Evolutionary conservation across 1,284 basidiomycete genomes (phyloP), one percentile per base, ranked within the genome.

Genomic region (Naganishia cerealis): DNA sequence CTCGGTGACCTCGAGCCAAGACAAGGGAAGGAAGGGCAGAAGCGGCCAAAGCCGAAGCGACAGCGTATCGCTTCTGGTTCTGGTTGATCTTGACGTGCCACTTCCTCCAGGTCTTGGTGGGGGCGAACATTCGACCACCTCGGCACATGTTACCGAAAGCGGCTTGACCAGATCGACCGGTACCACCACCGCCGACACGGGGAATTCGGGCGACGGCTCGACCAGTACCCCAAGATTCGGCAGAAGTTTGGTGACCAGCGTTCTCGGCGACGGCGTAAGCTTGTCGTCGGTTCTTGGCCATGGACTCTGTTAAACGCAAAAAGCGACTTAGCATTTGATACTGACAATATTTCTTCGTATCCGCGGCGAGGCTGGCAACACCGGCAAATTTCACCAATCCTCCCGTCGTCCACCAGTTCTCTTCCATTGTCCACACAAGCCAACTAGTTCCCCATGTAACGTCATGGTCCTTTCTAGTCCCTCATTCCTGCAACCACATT

Each of bases 131-230:
- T 81, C 95, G 94, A 87, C 95, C 96, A 80, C 95, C 94, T 83
- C 94, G 91, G 86, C 93, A 96, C 94, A 97, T 96, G 89, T 97
- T 96, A 81, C 95, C 96, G 85, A 99, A 98, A 52, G 95, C 94
- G 81, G 92, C 96, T 87, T 96, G 94, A 72, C 95, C 95, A 72
- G 95, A 95, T 77, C 96, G 92, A 86, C 95, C 92, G 75, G 96
- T 99, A 85, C 95, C 96, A 82, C 92, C 91, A 83, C 96, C 95
- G 81, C 93, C 93, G 73, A 99, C 95, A 92, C 96, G 95, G 83
- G 96, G 96, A 81, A 99, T 99, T 95, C 95, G 95, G 58, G 95
- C 96, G 74, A 99, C 95, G 77, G 96, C 96, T 85, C 96, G 94
- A 90, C 95, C 95, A 76, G 95, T 99, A 85, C 95, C 95, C 95